These are phyloP conservation scores for Penicillium tannophilum DNA, from an alignment of 495 filamentous ascomycete species.

Conservation along the genomic window DNA sequence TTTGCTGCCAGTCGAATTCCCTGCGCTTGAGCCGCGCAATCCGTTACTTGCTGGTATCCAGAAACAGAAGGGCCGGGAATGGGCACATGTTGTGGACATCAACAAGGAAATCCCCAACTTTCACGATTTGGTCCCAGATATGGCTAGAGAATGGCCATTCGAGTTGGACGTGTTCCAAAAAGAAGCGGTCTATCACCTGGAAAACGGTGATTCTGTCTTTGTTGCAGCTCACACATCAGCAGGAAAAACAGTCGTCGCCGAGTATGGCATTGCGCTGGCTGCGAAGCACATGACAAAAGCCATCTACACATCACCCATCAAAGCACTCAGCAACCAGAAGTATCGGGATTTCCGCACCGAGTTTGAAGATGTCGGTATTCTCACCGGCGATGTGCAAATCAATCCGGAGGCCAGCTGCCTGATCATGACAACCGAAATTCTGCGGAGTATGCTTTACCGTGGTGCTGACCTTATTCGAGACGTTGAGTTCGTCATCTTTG, in stretches of 20 bases:
- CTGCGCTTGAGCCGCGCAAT: conserved; percentile 83
- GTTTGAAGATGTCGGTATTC: conserved; percentile 94
- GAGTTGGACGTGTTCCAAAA: conserved; percentile 98
- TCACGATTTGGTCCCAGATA: conserved; percentile 86
- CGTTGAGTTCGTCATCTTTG: conserved; percentile 98
- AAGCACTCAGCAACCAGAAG: conserved; percentile 97
- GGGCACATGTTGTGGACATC: conserved; percentile 97
- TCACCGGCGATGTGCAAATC: conserved; percentile 98
- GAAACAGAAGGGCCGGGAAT: conserved; percentile 78
- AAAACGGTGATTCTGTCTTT: conserved; percentile 95
- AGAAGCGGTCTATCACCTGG: conserved; percentile 95
- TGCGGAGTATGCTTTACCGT: conserved; percentile 97
- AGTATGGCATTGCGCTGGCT: conserved; percentile 95
- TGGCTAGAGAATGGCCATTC: conserved; percentile 95
- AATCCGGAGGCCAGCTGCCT: conserved; percentile 96
- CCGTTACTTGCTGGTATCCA: conserved; percentile 70
- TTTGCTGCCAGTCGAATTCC: conserved; percentile 90
- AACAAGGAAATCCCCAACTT: conserved; percentile 91
- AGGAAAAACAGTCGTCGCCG: conserved; percentile 96
- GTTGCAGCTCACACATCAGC: conserved; percentile 99
- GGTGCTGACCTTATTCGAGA: conserved; percentile 95
- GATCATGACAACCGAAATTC: conserved; percentile 99
- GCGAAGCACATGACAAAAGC: conserved; percentile 98
- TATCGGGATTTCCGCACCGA: conserved; percentile 88
- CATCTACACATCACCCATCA: conserved; percentile 98